A percentile compares a stretch with the other conserved stretches of the same genome.
These are phyloP conservation scores for Penicillium sp. DNA, from an alignment of 2,329 filamentous ascomycete genomes.

Conservation along the genomic window DNA sequence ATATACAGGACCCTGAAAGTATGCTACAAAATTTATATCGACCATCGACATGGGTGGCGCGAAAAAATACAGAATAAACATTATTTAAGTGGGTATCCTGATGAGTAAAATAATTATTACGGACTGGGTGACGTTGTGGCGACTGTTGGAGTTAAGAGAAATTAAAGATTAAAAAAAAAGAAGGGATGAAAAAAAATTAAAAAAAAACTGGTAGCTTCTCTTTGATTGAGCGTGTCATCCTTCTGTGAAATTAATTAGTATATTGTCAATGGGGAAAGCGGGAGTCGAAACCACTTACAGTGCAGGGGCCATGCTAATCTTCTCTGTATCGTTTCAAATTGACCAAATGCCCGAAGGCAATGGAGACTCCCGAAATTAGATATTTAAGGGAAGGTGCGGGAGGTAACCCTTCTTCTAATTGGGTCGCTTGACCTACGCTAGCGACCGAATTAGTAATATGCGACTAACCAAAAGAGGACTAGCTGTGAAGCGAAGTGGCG, in stretches of 20 bases:
- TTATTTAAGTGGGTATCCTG: too few species aligned
- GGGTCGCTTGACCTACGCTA: not conserved
- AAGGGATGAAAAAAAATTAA: conserved; percentile 12
- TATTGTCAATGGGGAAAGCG: not conserved
- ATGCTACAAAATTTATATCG: conserved; percentile 82
- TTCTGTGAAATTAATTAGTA: not conserved
- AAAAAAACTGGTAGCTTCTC: conserved; percentile 70
- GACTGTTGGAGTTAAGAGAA: not conserved
- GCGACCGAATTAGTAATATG: not conserved
- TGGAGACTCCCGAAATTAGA: not conserved
- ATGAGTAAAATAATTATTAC: not conserved
- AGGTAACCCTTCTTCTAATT: not conserved
- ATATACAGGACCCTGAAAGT: conserved; percentile 78
- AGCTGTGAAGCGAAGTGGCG: not conserved
- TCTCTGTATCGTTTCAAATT: conserved; percentile 69
- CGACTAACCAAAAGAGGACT: not conserved
- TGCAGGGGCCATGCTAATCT: conserved; percentile 77
- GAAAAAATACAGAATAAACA: conserved; percentile 50
- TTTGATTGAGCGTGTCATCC: conserved; percentile 74
- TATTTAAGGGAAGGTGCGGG: not conserved
- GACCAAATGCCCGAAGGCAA: conserved; percentile 51
- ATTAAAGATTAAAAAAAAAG: conserved; percentile 51
- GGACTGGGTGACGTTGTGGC: not conserved
- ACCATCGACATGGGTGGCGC: conserved; percentile 80
- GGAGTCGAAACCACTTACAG: not conserved